Conservation (phyloP, 2,329 filamentous ascomycete genomes). For the Rosellinia necatrix region DNA sequence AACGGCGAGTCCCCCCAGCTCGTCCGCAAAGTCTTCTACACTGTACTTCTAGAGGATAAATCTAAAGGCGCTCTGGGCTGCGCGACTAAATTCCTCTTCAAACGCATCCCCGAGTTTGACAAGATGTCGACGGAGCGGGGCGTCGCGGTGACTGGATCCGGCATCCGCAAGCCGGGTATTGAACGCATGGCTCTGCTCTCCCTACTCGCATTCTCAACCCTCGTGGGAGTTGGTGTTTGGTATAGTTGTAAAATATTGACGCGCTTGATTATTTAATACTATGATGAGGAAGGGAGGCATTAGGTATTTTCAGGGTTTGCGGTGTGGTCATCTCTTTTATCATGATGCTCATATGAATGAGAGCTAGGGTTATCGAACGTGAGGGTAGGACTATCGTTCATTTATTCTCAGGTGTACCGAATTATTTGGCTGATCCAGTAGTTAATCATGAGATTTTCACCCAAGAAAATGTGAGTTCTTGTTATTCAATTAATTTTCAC, state of each 20-base stretch:
- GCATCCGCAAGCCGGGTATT: constrained; percentile 41
- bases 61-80: constrained; percentile 62
- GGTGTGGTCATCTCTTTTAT: too few relatives aligned
- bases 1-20: constrained; percentile 30
- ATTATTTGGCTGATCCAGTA: too few relatives aligned
- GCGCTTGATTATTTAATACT: too few relatives aligned
- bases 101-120: constrained; percentile 62
- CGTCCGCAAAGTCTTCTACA: constrained; percentile 62
- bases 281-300: too few relatives aligned
- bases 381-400: too few relatives aligned
- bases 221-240: constrained; percentile 26
- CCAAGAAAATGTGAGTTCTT: too few relatives aligned
- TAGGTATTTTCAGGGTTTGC: too few relatives aligned
- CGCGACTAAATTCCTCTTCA: constrained; percentile 70
- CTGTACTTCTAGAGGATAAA: constrained; percentile 65
- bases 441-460: too few relatives aligned
- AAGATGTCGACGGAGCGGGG: constrained; percentile 44
- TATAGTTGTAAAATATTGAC: constrained; percentile 15
- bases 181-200: constrained; percentile 35
- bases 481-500: not conserved
- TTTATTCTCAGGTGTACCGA: too few relatives aligned
- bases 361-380: too few relatives aligned
- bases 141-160: constrained; percentile 36
- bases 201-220: constrained; percentile 25
- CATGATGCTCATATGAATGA: too few relatives aligned